Base-by-base conservation (phyloP, 2,329 filamentous ascomycete genomes). In the Sarocladium brachiariae region DNA sequence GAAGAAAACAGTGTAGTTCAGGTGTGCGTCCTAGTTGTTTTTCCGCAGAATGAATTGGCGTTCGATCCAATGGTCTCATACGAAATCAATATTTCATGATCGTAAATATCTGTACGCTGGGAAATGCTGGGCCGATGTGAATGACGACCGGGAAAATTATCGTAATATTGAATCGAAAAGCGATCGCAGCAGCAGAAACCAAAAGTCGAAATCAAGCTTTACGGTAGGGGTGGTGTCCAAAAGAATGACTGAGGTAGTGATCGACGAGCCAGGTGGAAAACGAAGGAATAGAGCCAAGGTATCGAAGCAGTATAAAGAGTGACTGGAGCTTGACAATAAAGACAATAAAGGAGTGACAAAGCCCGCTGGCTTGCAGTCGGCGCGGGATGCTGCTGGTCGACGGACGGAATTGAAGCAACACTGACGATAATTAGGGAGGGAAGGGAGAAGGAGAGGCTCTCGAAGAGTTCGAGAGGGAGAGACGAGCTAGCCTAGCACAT, bases 1-100 rank as follows among this genome's bases (percentile, higher is more conserved):
- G 18, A 48, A 33, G 14, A 16, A 33, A 50, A 13, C 19, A 31
- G 7, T 35, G 14, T 10, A 10, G 7, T 35, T 8, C 6, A 35
- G 11, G 37, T 19, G 37, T 39, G 37, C 16, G 9, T n/a, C n/a
- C n/a, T n/a, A n/a, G n/a, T n/a, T n/a, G n/a, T n/a, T n/a, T 9
- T 37, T 37, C 16, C n/a, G 9, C 34, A 18, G 18, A 11, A 23
- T 13, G 18, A 27, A 46, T 10, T 11, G 43, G 31, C 27, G 33
- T 47, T 13, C 27, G n/a, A 33, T 50, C 18, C 23, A 41, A 43
- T 41, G 14, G 35, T 41, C 16, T 23, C 14, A 8, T 50, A 37
- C 37, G 35, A 43, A 45, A 50, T 50, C 49, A 50, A 34, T n/a
- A n/a, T 21, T 23, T 45, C 49, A 50, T 50, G 31, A 41, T 33